Base-by-base conservation (phyloP, 2,329 filamentous ascomycete genomes). In the Furcasterigmium furcatum region DNA sequence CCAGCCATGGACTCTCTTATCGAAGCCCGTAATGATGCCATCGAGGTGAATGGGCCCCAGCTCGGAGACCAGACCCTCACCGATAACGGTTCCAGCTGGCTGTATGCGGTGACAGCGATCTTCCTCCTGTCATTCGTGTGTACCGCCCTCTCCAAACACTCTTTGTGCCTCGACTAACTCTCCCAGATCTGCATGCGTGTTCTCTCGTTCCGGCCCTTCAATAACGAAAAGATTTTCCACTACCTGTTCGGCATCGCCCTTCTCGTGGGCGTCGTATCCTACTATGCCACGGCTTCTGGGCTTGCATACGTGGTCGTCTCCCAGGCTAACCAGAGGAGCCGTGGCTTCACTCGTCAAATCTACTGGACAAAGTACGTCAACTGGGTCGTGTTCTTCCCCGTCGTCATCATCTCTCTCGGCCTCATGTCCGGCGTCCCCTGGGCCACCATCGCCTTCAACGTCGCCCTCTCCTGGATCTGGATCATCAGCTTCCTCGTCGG, bases 361-460 rank as follows among this genome's bases (percentile, higher is more conserved):
- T 80, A 79, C 64, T 81, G 69, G 58, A 67, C 70, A 47, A 76
- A 77, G 58, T 80, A 80, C 55, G 65, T 79, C 58, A 69, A 76
- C 65, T 80, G 74, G 74, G 68, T 71, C 12, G 69, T 80, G 14
- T 56, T 67, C 6, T 80, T 75, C 58, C 74, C 77, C 1, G 58
- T 66, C 27, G 52, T 68, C 38, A 57, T 67, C 38, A 57, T 79
- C 22, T 65, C 72, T 2, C 64, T 79, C 8, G 75, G 76, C 35
- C 64, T 80, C 14, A 53, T 76, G 29, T 73, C 72, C 19, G 75
- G 76, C 39, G 61, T 79, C 25, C 70, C 74, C n/a, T 80, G 77
- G 77, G 70, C 77, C 18, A 79, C 73, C 21, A 78, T 80, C 47
- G 32, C 73, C 47, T 77, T 68, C 57, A 72, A 78, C 46, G 58